Conservation (phyloP, 176 grass and related monocot species). For the Hsuehochloa calcarea region DNA sequence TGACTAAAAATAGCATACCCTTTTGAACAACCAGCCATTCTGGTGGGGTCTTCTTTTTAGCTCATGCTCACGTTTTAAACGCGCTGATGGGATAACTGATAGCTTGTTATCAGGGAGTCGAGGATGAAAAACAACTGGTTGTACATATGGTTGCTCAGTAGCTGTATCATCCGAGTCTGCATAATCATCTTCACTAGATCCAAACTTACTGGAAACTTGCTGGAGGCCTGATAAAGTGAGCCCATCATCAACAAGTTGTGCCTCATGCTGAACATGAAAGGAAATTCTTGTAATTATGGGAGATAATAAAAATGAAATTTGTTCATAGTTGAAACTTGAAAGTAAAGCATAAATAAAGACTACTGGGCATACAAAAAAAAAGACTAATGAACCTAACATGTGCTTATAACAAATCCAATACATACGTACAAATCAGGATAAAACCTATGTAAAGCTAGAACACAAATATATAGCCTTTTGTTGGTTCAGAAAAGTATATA, state of each 20-base stretch:
- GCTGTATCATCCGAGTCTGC: conserved; percentile 53
- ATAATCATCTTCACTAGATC: conserved; percentile 73
- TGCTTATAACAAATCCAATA: conserved; percentile 17
- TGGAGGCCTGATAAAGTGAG: conserved; percentile 45
- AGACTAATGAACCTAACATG: background rate
- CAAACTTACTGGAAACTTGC: conserved; percentile 39
- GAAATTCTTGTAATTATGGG: background rate
- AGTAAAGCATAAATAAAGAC: background rate
- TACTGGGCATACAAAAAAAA: background rate
- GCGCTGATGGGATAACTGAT: conserved; percentile 21
- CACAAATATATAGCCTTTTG: background rate
- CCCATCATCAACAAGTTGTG: conserved; percentile 58
- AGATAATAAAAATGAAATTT: background rate
- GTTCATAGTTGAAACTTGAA: background rate
- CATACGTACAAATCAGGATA: background rate
- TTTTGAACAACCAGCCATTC: conserved; percentile 56
- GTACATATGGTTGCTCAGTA: conserved; percentile 23
- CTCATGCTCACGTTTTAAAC: conserved; percentile 45
- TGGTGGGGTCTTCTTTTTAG: conserved; percentile 33
- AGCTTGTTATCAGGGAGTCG: conserved; percentile 35
- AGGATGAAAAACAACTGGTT: background rate
- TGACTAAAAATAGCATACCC: conserved; percentile 33
- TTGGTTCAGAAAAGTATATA: background rate
- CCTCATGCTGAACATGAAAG: conserved; percentile 48
- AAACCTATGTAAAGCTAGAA: background rate